Evolutionary conservation across 192 early-diverging fungal genomes (phyloP), one percentile per base, ranked within the genome.

Genomic region (Coemansia sp.): DNA sequence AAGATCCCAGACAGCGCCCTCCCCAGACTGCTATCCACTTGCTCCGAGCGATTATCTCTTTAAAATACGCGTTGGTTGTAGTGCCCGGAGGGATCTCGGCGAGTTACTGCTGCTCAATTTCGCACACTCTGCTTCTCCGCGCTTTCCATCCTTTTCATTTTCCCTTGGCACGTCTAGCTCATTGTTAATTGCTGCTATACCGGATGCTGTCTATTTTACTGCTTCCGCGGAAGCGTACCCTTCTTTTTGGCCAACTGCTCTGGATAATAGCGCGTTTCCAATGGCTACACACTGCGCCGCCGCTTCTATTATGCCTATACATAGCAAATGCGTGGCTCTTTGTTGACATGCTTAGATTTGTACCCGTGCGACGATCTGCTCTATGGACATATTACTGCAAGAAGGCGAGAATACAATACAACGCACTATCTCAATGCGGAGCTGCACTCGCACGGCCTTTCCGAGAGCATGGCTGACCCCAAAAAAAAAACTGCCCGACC

Each of bases 311-410:
- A 17, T 54, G 29, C 17, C 11, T 54, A 31, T 32, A 31, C 22
- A 31, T 15, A 54, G 29, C 27, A 17, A 11, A 31, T 31, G 14
- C 7, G 51, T 29, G 15, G 15, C 29, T 54, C 27, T 32, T 54
- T 54, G 27, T 54, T 54, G 51, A 17, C 51, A 31, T 54, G 51
- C 51, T 54, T 54, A 54, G 29, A 54, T 54, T 54, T n/a, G 27
- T 32, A 31, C 51, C 51, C 51, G 51, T 31, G 27, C 27, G 29
- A 15, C 14, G 51, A 54, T 54, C 27, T 47, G 51, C 15, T 5
- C 5, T 32, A 54, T 22, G 15, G 27, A 54, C 29, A 24, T 32
- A 54, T 31, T 54, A 31, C 14, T 31, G 27, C 51, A 54, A 54
- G 29, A 54, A 54, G 0, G 19, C 12, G 12, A 12, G 51, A 54